phyloP scores from a whole-genome alignment of 1,139 yeast genomes.

The Yamadazyma pseudoaaseri region DNA sequence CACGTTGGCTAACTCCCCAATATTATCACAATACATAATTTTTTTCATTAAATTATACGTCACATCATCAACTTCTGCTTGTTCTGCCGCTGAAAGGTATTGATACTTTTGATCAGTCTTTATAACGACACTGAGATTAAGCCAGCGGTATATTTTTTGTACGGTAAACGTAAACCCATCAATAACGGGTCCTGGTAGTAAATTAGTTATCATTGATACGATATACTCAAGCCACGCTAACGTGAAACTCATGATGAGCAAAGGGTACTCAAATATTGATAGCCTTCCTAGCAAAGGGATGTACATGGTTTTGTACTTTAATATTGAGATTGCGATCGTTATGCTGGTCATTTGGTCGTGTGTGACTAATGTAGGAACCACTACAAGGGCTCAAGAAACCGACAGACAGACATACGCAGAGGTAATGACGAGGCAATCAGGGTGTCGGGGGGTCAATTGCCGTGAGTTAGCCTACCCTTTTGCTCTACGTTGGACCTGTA shows the following conservation, averaged over 20 bases:
- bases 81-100: slow-evolving; percentile 12
- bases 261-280: slow-evolving; percentile 35
- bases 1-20: slow-evolving; percentile 34
- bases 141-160: slow-evolving; percentile 25
- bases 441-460: too few species aligned
- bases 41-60: slow-evolving; percentile 9
- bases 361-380: too few species aligned
- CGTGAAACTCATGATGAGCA: slow-evolving; percentile 32
- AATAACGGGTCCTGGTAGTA: slow-evolving; percentile 34
- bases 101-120: slow-evolving; percentile 8
- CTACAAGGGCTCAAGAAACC: too few species aligned
- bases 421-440: too few species aligned
- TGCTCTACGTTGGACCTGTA: too few species aligned
- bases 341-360: too few species aligned
- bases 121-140: slow-evolving; percentile 21
- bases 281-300: slow-evolving; percentile 40
- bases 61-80: slow-evolving; percentile 10
- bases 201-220: slow-evolving; percentile 30
- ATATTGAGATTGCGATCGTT: too few species aligned
- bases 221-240: slow-evolving; percentile 44
- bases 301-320: too few species aligned
- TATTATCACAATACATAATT: slow-evolving; percentile 27
- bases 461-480: too few species aligned
- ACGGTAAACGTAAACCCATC: slow-evolving; percentile 27
- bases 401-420: too few species aligned